Evolutionary conservation across 2,329 filamentous ascomycete genomes (phyloP).

Genomic region (Harringtonia lauricola): DNA sequence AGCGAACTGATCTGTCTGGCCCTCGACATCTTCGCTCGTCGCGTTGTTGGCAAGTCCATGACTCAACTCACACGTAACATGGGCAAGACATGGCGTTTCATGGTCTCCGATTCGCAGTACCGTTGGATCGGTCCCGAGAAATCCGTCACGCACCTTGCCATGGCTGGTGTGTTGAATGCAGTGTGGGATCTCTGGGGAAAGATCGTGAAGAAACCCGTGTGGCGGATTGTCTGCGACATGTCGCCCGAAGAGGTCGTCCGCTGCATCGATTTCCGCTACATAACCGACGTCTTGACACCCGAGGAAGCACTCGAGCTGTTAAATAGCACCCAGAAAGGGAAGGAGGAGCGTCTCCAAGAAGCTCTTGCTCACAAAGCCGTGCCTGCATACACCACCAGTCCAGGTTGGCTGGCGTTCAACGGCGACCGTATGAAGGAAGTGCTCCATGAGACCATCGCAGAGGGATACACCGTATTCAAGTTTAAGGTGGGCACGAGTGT

Average conservation of each 20-base stretch:
- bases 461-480: constrained; percentile 82
- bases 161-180: constrained; percentile 84
- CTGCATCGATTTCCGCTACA: constrained; percentile 90
- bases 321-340: constrained; percentile 52
- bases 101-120: constrained; percentile 83
- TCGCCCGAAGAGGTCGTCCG: constrained; percentile 73
- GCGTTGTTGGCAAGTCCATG: constrained; percentile 63
- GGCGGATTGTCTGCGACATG: constrained; percentile 85
- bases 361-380: constrained; percentile 66
- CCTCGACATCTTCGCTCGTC: constrained; percentile 65
- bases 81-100: constrained; percentile 81
- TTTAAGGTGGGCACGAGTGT: constrained; percentile 72
- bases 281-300: constrained; percentile 83
- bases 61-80: constrained; percentile 66
- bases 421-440: constrained; percentile 76
- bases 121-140: constrained; percentile 93
- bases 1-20: constrained; percentile 86
- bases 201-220: constrained; percentile 73
- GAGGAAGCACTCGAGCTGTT: constrained; percentile 70
- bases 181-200: constrained; percentile 97
- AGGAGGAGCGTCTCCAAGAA: constrained; percentile 60
- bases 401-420: constrained; percentile 80
- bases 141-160: constrained; percentile 82
- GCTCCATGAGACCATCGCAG: constrained; percentile 59
- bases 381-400: constrained; percentile 81